Evolutionary conservation across 257 asterid genomes (phyloP).

Genomic region (Euphrasia confusa): DNA sequence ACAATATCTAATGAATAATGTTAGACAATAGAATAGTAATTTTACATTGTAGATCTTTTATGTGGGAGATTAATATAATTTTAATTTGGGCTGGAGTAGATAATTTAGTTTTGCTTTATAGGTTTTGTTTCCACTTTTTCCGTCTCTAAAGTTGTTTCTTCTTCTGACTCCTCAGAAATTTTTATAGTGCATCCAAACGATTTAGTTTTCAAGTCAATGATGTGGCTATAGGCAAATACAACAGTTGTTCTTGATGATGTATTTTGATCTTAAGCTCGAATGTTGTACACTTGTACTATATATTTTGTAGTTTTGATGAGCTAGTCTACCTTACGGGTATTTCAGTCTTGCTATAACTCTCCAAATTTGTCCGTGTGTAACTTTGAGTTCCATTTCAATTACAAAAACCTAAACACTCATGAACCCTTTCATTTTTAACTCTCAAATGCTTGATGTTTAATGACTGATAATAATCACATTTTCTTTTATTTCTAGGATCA

Average conservation of each 20-base stretch:
- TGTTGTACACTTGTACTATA: not conserved
- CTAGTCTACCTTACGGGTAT: no score
- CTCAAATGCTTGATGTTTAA: not conserved
- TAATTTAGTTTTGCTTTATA: slow-evolving; percentile 12
- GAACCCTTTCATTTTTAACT: not conserved
- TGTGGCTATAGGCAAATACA: slow-evolving; percentile 5
- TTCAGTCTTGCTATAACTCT: no score
- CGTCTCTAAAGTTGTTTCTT: not conserved
- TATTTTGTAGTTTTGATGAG: no score
- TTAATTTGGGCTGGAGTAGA: slow-evolving; percentile 15
- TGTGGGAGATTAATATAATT: slow-evolving; percentile 13
- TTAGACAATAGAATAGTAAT: not conserved
- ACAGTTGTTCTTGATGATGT: not conserved
- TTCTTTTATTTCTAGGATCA: slow-evolving; percentile 49
- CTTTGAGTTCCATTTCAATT: no score
- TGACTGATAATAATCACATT: slow-evolving; percentile 1
- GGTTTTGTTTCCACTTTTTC: slow-evolving; percentile 10
- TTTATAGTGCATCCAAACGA: not conserved
- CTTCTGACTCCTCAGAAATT: not conserved
- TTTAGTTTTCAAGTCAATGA: not conserved
- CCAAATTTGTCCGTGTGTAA: no score
- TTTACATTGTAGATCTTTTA: slow-evolving; percentile 17
- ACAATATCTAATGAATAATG: not conserved
- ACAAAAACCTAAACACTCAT: no score
- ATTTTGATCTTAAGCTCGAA: slow-evolving; percentile 6